Base-by-base conservation (phyloP, 1,284 basidiomycete species). In the Farysia itapuensis region DNA sequence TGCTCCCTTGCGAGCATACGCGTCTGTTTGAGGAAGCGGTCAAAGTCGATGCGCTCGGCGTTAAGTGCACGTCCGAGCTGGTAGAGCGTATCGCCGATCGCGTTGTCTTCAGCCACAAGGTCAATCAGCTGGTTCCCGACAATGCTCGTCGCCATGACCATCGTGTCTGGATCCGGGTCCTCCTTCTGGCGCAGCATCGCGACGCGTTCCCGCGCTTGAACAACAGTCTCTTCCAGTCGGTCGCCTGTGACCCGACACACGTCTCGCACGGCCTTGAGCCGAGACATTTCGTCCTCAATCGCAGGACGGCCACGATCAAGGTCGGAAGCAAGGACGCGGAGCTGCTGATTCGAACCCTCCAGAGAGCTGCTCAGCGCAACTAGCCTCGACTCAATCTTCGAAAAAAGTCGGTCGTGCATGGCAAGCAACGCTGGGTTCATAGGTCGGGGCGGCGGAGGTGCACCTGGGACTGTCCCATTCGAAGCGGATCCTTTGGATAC, bases 1-100 rank as follows among this genome's bases (percentile, higher is more conserved):
- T 76, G 74, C 29, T 76, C 74, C 13, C 72, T 47, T 2, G 70
- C 68, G 21, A 76, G 45, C 51, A 69, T 43, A 28, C 74, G 64
- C 5, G 65, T 69, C 46, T 73, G 71, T 59, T 75, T 74, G 39
- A 76, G 50, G 42, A 72, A 75, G 18, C 44, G 43, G 7, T 72
- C 74, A 34, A 74, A 40, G 26, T 69, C 58, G 25, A 75, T 52
- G 23, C 60, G 63, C 8, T 94, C 93, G 33, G 88, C 82, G 72
- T 94, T 94, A 58, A 99, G 81, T 3, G 92, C 94, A 46, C 93
- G 84, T 46, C 93, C 90, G 39, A 99, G 83, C 76, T 98, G 93
- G 79, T 97, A 98, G 51, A 97, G 87, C 20, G 94, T 94, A 78
- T 98, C 95, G 77, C 96, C 92, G 68, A 98, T 90, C 0, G 94